Base-by-base conservation (phyloP, 2,329 filamentous ascomycete genomes). In the Chrysosporium keratinophilum region DNA sequence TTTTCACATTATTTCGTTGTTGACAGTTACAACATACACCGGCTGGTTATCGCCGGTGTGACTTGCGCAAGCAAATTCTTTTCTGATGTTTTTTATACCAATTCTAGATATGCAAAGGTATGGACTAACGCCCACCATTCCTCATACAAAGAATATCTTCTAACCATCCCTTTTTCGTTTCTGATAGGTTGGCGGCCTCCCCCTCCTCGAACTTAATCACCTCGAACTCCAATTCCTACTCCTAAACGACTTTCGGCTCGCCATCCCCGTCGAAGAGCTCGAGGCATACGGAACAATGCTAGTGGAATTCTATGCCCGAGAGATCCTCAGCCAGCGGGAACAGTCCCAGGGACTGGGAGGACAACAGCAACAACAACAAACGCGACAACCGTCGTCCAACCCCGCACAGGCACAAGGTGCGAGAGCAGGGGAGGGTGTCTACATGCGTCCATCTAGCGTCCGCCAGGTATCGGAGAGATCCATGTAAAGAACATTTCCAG, bases 1-100 rank as follows among this genome's bases (percentile, higher is more conserved):
- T 71, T 84, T 42, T 81, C 80, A 2, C 82, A 86, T 63, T 86
- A 83, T 64, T 97, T 98, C 66, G 91, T 97, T 40, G 93, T 97
- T 10, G 93, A 98, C 72, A 97, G 93, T 72, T 98, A 93, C 75
- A 98, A 98, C 71, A 97, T 98, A 59, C 93, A 98, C 67, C 84
- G 93, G 53, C 76, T 98, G 53, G 90, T 97, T 52, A 98, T 98
- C 67, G 88, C 93, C 1, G 93, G 91, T 35, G 93, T 98, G 43
- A 98, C 93, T 2, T 97, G 93, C 70, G 90, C 93, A 4, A 97
- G 91, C 80, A 98, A 98, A 71, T 98, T 97, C 77, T 98, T 98
- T 72, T 97, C 91, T 4, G 82, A 98, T 72, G 91, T 97, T 40
- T 98, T 98, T 64, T 98, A 97, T 68, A 98, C 93, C 9, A 98